Conservation (phyloP, 345 rosid species). For the Lepidium didymum region DNA sequence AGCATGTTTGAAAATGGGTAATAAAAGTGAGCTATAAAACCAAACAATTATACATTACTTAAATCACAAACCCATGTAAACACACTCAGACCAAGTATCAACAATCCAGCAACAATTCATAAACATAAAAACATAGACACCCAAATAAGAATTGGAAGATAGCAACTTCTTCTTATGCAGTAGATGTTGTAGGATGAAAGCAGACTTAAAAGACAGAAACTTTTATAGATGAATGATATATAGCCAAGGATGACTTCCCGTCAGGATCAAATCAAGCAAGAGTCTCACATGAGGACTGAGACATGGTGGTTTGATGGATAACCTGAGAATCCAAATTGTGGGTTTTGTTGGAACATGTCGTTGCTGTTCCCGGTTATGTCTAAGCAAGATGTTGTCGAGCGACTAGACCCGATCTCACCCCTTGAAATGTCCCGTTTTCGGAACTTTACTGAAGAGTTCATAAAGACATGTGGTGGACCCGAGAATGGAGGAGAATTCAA, state of each 20-base stretch:
- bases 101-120: conserved; percentile 2
- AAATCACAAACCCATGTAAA: not conserved
- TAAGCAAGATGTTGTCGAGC: conserved; percentile 31
- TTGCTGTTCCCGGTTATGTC: conserved; percentile 20
- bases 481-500: conserved; percentile 21
- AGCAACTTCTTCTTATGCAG: not conserved
- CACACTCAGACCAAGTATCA: not conserved
- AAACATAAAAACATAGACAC: not conserved
- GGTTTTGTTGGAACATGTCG: not conserved
- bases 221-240: not conserved
- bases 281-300: conserved; percentile 26
- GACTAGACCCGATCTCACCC: conserved; percentile 23
- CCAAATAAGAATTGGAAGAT: not conserved
- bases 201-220: not conserved
- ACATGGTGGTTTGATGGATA: conserved; percentile 20
- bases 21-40: not conserved
- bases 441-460: conserved; percentile 8
- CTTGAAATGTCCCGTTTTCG: conserved; percentile 9
- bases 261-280: not conserved
- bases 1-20: not conserved
- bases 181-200: not conserved
- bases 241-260: conserved; percentile 96
- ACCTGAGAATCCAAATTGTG: not conserved
- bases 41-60: not conserved
- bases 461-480: not conserved